Conservation (phyloP, 2,329 filamentous ascomycete species). For the Penicillium rolfsii region DNA sequence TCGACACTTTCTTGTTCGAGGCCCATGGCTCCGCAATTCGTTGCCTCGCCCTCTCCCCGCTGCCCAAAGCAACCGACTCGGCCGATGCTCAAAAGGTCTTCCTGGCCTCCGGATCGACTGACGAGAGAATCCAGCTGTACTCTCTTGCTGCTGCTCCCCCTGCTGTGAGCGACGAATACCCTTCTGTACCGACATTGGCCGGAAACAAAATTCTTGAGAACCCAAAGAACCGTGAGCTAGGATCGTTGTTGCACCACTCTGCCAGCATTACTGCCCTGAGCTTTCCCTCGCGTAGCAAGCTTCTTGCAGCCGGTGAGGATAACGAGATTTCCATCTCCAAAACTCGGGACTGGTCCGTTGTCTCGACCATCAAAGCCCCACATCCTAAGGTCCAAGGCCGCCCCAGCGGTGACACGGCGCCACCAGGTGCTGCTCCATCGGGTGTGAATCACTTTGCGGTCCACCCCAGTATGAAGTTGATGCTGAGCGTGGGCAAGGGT, state of each 20-base stretch:
- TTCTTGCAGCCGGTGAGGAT: slow-evolving; percentile 87
- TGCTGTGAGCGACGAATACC: slow-evolving; percentile 58
- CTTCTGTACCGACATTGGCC: slow-evolving; percentile 67
- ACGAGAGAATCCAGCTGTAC: slow-evolving; percentile 95
- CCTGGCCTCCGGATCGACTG: slow-evolving; percentile 87
- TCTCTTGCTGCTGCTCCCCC: slow-evolving; percentile 74
- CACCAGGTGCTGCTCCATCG: slow-evolving; percentile 76
- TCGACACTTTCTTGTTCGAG: slow-evolving; percentile 94
- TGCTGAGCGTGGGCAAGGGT: slow-evolving; percentile 88
- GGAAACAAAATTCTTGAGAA: slow-evolving; percentile 80
- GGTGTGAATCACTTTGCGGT: slow-evolving; percentile 95
- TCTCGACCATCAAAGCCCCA: slow-evolving; percentile 87
- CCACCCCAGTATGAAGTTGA: slow-evolving; percentile 93
- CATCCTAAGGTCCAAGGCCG: slow-evolving; percentile 77
- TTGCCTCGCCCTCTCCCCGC: slow-evolving; percentile 81
- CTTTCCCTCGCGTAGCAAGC: slow-evolving; percentile 84
- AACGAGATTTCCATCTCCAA: slow-evolving; percentile 86
- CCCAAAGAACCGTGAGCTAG: slow-evolving; percentile 82
- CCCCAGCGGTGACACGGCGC: slow-evolving; percentile 87
- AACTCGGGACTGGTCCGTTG: slow-evolving; percentile 83
- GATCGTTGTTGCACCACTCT: slow-evolving; percentile 82
- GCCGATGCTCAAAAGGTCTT: slow-evolving; percentile 76
- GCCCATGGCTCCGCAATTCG: slow-evolving; percentile 89
- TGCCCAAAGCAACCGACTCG: slow-evolving; percentile 58
- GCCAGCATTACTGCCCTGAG: slow-evolving; percentile 76